Base-by-base conservation (phyloP, 768 basidiomycete species). In the Termitomyces sp. region DNA sequence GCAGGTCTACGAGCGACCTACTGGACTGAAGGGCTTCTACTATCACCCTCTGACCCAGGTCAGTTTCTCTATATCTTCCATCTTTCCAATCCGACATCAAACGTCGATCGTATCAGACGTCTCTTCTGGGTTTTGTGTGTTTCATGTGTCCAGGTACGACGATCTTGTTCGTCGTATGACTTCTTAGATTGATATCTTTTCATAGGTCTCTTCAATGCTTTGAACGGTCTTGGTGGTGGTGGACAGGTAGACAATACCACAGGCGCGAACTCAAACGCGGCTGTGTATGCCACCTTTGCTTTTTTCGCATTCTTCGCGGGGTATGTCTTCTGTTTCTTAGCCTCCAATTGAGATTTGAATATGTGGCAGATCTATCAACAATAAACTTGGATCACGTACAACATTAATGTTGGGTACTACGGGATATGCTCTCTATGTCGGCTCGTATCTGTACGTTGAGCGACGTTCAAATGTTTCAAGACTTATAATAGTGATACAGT, bases 391-490 rank as follows among this genome's bases (percentile, higher is more conserved):
- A 17, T 77, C 89, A 52, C 81, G 85, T 15, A 65, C 87, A 31
- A 92, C 93, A 0, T 83, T 96, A 8, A 76, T 86, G 37, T 65
- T 94, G 20, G 94, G 94, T 60, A 88, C 86, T 10, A 70, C 77
- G 10, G 92, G 92, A 10, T 96, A 94, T 71, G 80, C 87, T 2
- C 72, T 95, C 20, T 93, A 89, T 70, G 83, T 91, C 57, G 85
- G 83, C 4, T 86, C 87, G 4, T 91, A 83, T 68, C 77, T 91
- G 89, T 91, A 65, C 61, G 87, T 70, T 17, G n/a, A 29, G 15
- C 38, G 12, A 14, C 8, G 56, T 38, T 31, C 15, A 32, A 3
- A 25, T n/a, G 5, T 57, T 38, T 9, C 34, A 20, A 54, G 6
- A 31, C 42, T 51, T 57, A 45, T 15, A 25, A 31, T 15, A 47